Percentiles rank a stretch among this genome's conserved stretches.
Evolutionary conservation across 129 eudicot species (phyloP).

Genomic region (Flaveria brownii): DNA sequence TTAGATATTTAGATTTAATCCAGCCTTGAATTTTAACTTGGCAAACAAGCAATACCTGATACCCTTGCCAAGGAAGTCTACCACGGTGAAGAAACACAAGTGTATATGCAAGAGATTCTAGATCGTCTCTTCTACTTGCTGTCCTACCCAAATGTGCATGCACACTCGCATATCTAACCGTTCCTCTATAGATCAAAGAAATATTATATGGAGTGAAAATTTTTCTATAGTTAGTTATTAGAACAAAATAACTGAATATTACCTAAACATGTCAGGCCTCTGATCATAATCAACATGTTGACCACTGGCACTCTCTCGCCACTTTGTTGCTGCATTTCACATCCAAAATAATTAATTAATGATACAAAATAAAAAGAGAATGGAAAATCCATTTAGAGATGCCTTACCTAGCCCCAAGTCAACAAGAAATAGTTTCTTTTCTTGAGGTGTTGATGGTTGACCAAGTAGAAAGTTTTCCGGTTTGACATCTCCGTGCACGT

Average conservation of each 20-base stretch:
- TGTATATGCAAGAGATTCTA: conserved; percentile 92
- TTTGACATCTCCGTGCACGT: conserved; percentile 87
- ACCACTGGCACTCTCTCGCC: conserved; percentile 71
- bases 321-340: conserved; percentile 67
- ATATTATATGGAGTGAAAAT: neutral
- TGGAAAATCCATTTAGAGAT: neutral
- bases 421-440: conserved; percentile 81
- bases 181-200: conserved; percentile 46
- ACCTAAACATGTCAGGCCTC: conserved; percentile 90
- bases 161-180: conserved; percentile 84
- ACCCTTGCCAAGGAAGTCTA: conserved; percentile 91
- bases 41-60: conserved; percentile 52
- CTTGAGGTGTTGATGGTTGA: conserved; percentile 81
- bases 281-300: conserved; percentile 82
- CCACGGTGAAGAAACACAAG: conserved; percentile 79
- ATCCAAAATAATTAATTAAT: neutral
- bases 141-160: conserved; percentile 93
- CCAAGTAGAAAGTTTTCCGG: conserved; percentile 88
- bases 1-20: neutral
- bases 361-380: neutral
- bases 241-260: neutral
- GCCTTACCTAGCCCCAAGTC: conserved; percentile 74
- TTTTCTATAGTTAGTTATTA: neutral
- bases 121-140: conserved; percentile 85
- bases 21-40: neutral